Conservation (phyloP, 1,139 yeast genomes). For the Hansenula lynferdii region DNA sequence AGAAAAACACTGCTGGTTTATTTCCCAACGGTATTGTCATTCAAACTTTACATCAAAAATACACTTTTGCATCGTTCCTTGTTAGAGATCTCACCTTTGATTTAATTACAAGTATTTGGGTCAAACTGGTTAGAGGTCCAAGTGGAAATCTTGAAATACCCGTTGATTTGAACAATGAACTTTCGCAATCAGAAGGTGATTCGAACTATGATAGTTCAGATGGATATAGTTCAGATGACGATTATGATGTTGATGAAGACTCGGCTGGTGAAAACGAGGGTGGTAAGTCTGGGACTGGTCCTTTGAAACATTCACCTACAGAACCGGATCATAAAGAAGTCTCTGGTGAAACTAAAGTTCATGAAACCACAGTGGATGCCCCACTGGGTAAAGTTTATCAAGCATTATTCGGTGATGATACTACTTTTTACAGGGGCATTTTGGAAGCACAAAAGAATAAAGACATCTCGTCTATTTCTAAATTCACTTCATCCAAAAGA, state of each 20-base stretch:
- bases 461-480: slow-evolving; percentile 56
- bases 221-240: slow-evolving; percentile 19
- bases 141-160: slow-evolving; percentile 8
- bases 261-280: not conserved
- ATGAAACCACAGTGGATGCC: slow-evolving; percentile 59
- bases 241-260: slow-evolving; percentile 22
- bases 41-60: slow-evolving; percentile 65
- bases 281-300: slow-evolving; percentile 27
- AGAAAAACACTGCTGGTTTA: slow-evolving; percentile 65
- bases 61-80: slow-evolving; percentile 67
- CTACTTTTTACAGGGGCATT: slow-evolving; percentile 42
- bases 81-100: slow-evolving; percentile 64
- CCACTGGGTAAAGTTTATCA: slow-evolving; percentile 75
- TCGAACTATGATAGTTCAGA: slow-evolving; percentile 7
- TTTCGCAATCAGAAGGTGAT: slow-evolving; percentile 6
- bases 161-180: slow-evolving; percentile 9
- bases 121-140: slow-evolving; percentile 27
- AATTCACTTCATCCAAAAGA: slow-evolving; percentile 39
- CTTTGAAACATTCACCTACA: slow-evolving; percentile 53
- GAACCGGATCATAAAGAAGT: slow-evolving; percentile 44
- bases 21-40: slow-evolving; percentile 75
- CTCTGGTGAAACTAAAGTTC: slow-evolving; percentile 56
- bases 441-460: slow-evolving; percentile 68
- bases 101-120: slow-evolving; percentile 60
- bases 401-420: slow-evolving; percentile 70